Base-by-base conservation (phyloP, 225 moss, liverwort and hornwort genomes). In the Straminergon stramineum region DNA sequence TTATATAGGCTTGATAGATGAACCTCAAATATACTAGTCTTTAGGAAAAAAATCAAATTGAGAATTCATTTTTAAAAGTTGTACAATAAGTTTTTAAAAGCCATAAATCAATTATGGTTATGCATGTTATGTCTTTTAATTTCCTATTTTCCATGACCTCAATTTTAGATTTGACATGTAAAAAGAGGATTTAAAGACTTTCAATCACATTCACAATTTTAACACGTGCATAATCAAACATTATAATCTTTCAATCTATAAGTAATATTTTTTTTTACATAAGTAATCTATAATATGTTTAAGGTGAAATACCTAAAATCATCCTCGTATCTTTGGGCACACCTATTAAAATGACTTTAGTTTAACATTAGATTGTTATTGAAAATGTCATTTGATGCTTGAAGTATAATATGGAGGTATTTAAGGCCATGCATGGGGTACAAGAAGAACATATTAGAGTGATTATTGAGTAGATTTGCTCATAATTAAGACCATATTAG, bases 261-360 rank as follows among this genome's bases (percentile, higher is more conserved):
- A 9, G 15, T 53, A 2, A 53, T 77, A 21, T 22, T 34, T 23
- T 55, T 55, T 2, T 23, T 21, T 77, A 35, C 2, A 0, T 6
- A 9, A 5, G 1, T 55, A 5, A 53, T 53, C 0, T 7, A 14
- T 13, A 53, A 34, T 17, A 53, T 1, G 0, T 5, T 1, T 14
- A 21, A 76, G 2, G 5, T 76, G 7, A 76, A 52, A 34, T 3
- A 76, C 13, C 7, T 52, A 4, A 35, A 12, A 34, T 0, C 8
- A 7, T 34, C 5, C 2, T 5, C 8, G 1, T 3, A 76, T 0
- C 8, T 4, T 32, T 5, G 5, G 14, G 34, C 1, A 3, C 9
- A 22, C 9, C 34, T 13, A 53, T 9, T 23, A 22, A 77, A 35
- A 53, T 2, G 0, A 32, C 5, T 35, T 13, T 8, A 32, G 34